Evolutionary conservation across 768 basidiomycete species (phyloP), one percentile per base, ranked within the genome.

Genomic region (Rhodosporidiobolus odoratus): DNA sequence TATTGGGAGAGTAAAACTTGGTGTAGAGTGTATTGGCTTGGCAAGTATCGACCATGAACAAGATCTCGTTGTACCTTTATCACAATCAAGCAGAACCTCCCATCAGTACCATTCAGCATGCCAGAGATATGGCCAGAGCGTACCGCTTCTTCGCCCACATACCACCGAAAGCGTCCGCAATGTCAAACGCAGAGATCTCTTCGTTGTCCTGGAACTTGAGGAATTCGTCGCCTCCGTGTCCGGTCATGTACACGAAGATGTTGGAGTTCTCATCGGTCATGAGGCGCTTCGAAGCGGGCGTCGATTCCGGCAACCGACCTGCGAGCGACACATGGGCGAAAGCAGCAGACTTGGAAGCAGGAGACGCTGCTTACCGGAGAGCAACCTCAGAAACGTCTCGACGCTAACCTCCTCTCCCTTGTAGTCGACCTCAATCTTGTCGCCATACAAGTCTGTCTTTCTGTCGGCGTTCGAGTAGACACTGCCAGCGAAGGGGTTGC

Each of bases 151-250:
- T 97, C 79, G 94, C 90, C 83, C 89, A 93, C 95, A 99, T 99
- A 80, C 97, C 94, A 79, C 92, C 92, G 70, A 98, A 90, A 3
- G 96, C 94, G 78, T 98, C 95, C 0, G 95, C 95, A n/a, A 98
- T 86, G 78, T 98, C 96, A 67, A 90, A 92, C 0, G 95, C 92
- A 68, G 90, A 92, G 76, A 98, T 92, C 79, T 99, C 96, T 80
- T 98, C 96, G 78, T 90, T 93, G 78, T 99, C 96, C 78, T 99
- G 96, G 79, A 99, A 98, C 79, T 99, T 98, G 77, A 99, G 86
- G 79, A 98, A 99, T 79, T 96, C 96, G 76, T 95, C 90, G 1
- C 96, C 96, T 19, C 96, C 96, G 75, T 98, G 96, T 0, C 96
- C 96, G 0, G 96, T 95, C 91, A 98, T 90, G 80, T 96, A 98